Conservation (phyloP, 371 early-diverging fungal species). For the Actinomortierella ambigua region DNA sequence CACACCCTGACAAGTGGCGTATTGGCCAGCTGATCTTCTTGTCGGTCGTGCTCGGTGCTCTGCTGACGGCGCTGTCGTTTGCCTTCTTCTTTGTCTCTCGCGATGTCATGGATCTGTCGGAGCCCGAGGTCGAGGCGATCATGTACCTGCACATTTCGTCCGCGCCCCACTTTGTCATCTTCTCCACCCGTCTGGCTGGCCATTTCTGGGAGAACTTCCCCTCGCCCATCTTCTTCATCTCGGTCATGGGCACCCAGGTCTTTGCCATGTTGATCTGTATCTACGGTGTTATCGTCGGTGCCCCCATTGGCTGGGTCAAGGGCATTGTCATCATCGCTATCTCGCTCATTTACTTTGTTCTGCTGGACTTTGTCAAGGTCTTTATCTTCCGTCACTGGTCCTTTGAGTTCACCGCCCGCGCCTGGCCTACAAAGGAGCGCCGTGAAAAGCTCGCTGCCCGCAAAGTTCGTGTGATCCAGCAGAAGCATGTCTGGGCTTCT, state of each 20-base stretch:
- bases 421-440: conserved; percentile 72
- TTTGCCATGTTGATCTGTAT: conserved; percentile 89
- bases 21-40: conserved; percentile 80
- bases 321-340: conserved; percentile 56
- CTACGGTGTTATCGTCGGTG: conserved; percentile 62
- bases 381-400: conserved; percentile 68
- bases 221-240: conserved; percentile 77
- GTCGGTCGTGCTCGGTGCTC: conserved; percentile 65
- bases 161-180: conserved; percentile 94
- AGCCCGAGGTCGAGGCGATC: conserved; percentile 61
- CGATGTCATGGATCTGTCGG: conserved; percentile 12
- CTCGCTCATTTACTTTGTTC: conserved; percentile 66
- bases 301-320: conserved; percentile 55
- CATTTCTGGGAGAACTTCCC: conserved; percentile 88
- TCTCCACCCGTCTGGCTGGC: conserved; percentile 86
- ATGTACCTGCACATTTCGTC: conserved; percentile 88
- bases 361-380: conserved; percentile 83
- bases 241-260: conserved; percentile 90
- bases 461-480: conserved; percentile 46
- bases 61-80: conserved; percentile 73
- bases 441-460: conserved; percentile 59
- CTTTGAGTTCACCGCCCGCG: conserved; percentile 70
- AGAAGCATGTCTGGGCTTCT: conserved; percentile 26
- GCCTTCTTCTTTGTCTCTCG: conserved; percentile 67
- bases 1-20: conserved; percentile 85